Evolutionary conservation across 164 flowering plant species (phyloP).

Genomic region (Amborella trichopoda): DNA sequence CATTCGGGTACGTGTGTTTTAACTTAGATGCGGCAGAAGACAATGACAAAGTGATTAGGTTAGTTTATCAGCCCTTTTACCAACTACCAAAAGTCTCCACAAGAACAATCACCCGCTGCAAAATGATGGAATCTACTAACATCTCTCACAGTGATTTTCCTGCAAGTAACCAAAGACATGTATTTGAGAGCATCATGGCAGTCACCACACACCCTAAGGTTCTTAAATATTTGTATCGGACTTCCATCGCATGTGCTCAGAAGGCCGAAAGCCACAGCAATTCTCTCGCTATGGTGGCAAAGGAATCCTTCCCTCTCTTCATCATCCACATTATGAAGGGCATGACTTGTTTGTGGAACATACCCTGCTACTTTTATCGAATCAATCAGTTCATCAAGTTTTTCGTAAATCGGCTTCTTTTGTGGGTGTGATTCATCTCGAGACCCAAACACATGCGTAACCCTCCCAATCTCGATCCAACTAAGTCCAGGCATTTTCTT

Average conservation of each 20-base stretch:
- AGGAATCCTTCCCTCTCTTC: constrained; percentile 41
- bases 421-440: constrained; percentile 26
- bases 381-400: constrained; percentile 32
- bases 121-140: constrained; percentile 67
- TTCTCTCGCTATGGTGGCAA: constrained; percentile 50
- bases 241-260: constrained; percentile 36
- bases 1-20: too few relatives aligned
- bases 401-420: constrained; percentile 19
- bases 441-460: constrained; percentile 30
- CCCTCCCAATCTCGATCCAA: constrained; percentile 48
- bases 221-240: constrained; percentile 56
- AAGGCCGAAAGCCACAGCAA: constrained; percentile 58
- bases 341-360: constrained; percentile 23
- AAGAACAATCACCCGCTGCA: constrained; percentile 36
- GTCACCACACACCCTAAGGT: constrained; percentile 57
- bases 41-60: too few relatives aligned
- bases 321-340: constrained; percentile 52
- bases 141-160: constrained; percentile 58
- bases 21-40: too few relatives aligned
- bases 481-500: constrained; percentile 66
- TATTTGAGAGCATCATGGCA: constrained; percentile 59
- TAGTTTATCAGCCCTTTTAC: too few relatives aligned
- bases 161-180: constrained; percentile 36
- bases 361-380: constrained; percentile 49
- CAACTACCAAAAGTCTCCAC: constrained; percentile 61